Evolutionary conservation across 148 eudicot species (phyloP).

Genomic region (Gaultheria prostrata): DNA sequence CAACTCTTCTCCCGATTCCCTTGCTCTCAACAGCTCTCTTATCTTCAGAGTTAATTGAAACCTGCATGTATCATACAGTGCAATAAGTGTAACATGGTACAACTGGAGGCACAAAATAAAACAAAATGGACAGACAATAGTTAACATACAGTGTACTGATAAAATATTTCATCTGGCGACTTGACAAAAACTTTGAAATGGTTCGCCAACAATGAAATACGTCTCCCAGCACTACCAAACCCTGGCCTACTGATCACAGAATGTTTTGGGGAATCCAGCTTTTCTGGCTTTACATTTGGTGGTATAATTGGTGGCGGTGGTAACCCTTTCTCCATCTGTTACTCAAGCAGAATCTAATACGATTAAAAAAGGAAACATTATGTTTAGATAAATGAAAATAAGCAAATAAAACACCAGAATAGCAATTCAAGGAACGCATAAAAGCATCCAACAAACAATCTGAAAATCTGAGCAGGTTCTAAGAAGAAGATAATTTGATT

Average conservation of each 20-base stretch:
- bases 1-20: conserved; percentile 45
- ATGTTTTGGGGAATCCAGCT: conserved; percentile 35
- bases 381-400: not conserved
- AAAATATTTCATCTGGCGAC: conserved; percentile 46
- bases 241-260: conserved; percentile 64
- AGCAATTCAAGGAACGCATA: not conserved
- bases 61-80: conserved; percentile 42
- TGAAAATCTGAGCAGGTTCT: not conserved
- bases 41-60: conserved; percentile 55
- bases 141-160: conserved; percentile 62
- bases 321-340: conserved; percentile 41
- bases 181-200: conserved; percentile 65
- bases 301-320: conserved; percentile 43
- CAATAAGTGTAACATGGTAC: conserved; percentile 8
- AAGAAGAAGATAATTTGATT: not conserved
- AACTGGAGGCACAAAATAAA: not conserved
- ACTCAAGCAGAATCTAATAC: not conserved
- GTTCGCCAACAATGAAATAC: conserved; percentile 53
- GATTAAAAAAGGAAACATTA: not conserved
- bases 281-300: conserved; percentile 28
- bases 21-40: conserved; percentile 48
- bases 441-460: not conserved
- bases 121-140: not conserved
- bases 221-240: conserved; percentile 60
- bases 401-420: not conserved